Base-by-base conservation (phyloP, 2,329 filamentous ascomycete species). In the Penicillium sp. region DNA sequence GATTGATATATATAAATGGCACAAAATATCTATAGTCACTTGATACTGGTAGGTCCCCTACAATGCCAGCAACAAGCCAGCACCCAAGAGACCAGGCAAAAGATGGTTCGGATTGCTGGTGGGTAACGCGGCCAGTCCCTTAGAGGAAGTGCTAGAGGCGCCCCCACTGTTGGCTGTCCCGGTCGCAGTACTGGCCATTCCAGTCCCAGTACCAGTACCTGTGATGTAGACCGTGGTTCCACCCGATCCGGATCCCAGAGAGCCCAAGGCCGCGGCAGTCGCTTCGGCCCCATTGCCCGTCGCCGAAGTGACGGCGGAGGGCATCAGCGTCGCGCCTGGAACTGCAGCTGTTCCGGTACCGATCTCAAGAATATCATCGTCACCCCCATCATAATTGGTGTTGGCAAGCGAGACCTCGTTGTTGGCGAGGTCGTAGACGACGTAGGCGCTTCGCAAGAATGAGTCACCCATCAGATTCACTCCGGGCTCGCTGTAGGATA, bases 371-470 rank as follows among this genome's bases (percentile, higher is more conserved):
- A 33, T 33, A 15, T 33, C 74, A 48, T 69, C 60, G 5, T 58
- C 54, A 0, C 78, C 81, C 4, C 79, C 74, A 65, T 87, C 83
- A 69, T 84, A 85, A 46, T 78, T 81, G 16, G 86, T 86, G 68
- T 87, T 83, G 1, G 86, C 88, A 29, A 90, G 72, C 1, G 84
- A 86, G 59, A 90, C 85, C 70, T 87, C 78, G 66, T 89, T 85
- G 68, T 88, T 89, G 26, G 78, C 82, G 21, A 90, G 76, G 66
- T 90, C 87, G 66, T 88, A 90, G 10, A 91, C 87, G 13, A 89
- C 81, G 61, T 91, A 91, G 0, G 87, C 87, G 33, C 85, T 87
- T 44, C 88, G 79, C 49, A 91, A 75, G 68, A 91, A 91, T 0
- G 87, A 88, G 65, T 90, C 88, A 15, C 88, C 88, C 26, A 91